Base-by-base conservation (phyloP, 2,329 filamentous ascomycete species). In the Clonostachys byssicola region DNA sequence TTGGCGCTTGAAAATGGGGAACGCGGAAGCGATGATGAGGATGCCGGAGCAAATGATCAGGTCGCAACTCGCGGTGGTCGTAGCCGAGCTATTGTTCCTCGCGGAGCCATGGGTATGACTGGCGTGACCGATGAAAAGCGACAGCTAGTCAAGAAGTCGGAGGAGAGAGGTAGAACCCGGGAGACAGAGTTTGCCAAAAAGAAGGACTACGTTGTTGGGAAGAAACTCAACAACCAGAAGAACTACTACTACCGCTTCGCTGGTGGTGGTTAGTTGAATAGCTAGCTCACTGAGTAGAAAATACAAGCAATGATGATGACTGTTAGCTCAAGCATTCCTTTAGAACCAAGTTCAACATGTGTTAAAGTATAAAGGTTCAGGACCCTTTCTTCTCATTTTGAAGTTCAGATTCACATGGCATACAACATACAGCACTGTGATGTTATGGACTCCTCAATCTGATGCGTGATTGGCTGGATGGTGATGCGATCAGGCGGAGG, bases 101-200 rank as follows among this genome's bases (percentile, higher is more conserved):
- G 90, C 51, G 85, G 83, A 17, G 84, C 90, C 52, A 86, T 78
- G 33, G 90, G 90, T 40, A 88, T 96, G 86, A 61, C 84, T 42
- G 88, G 89, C 41, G 88, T 89, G 7, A 83, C 81, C 6, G 85
- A 86, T n/a, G 74, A 80, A 49, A 88, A 89, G 74, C 92, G 85
- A 71, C 78, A 78, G 45, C 81, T 85, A 52, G 81, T 88, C 16
- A 68, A 73, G 18, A 78, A 78, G 42, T 75, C 80, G 9, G 88
- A 92, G 67, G 83, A 86, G 66, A 80, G 85, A 57, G 82, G 85
- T 48, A 75, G 81, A 51, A 87, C 83, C 60, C 72, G 80, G 48
- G 82, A 85, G 55, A 75, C 85, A 52, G 74, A 80, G 45, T 75
- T 80, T 30, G 72, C 77, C 52, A 82, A 79, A 59, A 76, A 77